Percentiles rank a stretch among this genome's conserved stretches.
Conservation (phyloP, 208 protist species). For the Tritrichomonas musculus region DNA sequence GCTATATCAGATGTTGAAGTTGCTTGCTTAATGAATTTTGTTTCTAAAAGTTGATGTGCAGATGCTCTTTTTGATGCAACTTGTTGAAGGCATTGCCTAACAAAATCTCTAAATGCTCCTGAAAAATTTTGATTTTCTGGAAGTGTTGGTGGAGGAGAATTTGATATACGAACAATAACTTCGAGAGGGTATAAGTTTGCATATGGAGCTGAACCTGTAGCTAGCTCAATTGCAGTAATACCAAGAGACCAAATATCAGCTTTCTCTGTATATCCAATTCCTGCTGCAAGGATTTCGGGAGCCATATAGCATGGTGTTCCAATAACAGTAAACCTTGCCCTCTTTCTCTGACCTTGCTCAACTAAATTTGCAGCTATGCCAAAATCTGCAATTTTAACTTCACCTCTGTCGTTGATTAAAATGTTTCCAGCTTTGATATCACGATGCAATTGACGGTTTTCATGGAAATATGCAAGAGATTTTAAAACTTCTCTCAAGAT, state of each 20-base stretch:
- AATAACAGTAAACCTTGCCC: constrained; percentile 50
- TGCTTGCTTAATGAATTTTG: not conserved
- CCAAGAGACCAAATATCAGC: constrained; percentile 60
- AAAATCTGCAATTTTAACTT: constrained; percentile 54
- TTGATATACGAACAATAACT: constrained; percentile 39
- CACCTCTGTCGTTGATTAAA: constrained; percentile 42
- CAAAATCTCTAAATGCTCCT: not conserved
- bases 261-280: constrained; percentile 48
- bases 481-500: constrained; percentile 44
- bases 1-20: not conserved
- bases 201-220: constrained; percentile 47
- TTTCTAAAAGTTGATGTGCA: not conserved
- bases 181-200: constrained; percentile 47
- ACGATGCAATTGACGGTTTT: constrained; percentile 47
- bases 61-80: not conserved
- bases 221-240: constrained; percentile 58
- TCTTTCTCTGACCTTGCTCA: constrained; percentile 27
- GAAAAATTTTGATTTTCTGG: not conserved
- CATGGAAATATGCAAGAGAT: constrained; percentile 46
- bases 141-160: not conserved
- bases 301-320: constrained; percentile 60
- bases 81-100: not conserved
- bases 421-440: constrained; percentile 52
- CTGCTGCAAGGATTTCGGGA: constrained; percentile 49
- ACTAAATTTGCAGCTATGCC: constrained; percentile 41